These are phyloP conservation scores for Aureobasidium subglaciale DNA, from an alignment of 2,329 filamentous ascomycete genomes.

Conservation along the genomic window DNA sequence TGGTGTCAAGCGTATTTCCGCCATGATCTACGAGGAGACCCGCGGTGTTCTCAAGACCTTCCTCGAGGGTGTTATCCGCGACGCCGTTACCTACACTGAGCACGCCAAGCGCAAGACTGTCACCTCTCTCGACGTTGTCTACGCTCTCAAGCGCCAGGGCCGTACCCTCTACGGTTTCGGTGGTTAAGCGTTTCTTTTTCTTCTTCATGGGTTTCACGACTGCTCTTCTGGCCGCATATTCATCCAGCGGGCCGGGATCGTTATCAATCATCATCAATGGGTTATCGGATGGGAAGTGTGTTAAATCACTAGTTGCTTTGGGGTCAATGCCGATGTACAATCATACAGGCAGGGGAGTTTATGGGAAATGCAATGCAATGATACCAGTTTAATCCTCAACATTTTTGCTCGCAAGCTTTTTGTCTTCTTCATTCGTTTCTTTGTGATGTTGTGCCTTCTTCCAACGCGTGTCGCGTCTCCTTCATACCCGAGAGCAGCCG, in stretches of 20 bases:
- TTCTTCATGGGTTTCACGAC: slow-evolving; percentile 18
- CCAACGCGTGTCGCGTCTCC: background rate
- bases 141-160: slow-evolving; percentile 57
- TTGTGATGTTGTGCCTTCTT: background rate
- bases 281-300: slow-evolving; percentile 14
- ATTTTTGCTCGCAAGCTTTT: background rate
- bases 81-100: slow-evolving; percentile 75
- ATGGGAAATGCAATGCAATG: slow-evolving; percentile 18
- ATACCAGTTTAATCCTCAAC: slow-evolving; percentile 17
- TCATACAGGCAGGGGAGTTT: slow-evolving; percentile 19
- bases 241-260: slow-evolving; percentile 9
- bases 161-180: slow-evolving; percentile 63
- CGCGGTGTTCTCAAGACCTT: slow-evolving; percentile 78
- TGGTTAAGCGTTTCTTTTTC: slow-evolving; percentile 42
- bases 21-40: slow-evolving; percentile 84
- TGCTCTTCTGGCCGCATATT: slow-evolving; percentile 12
- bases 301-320: slow-evolving; percentile 11
- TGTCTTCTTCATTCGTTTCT: background rate
- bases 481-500: background rate
- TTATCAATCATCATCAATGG: slow-evolving; percentile 17
- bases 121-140: slow-evolving; percentile 56
- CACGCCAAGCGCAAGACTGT: slow-evolving; percentile 74
- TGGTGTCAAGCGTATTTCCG: slow-evolving; percentile 99
- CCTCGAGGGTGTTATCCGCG: slow-evolving; percentile 74
- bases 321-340: slow-evolving; percentile 17